Conservation (phyloP, 2,329 filamentous ascomycete species). For the Alternaria triticimaculans region DNA sequence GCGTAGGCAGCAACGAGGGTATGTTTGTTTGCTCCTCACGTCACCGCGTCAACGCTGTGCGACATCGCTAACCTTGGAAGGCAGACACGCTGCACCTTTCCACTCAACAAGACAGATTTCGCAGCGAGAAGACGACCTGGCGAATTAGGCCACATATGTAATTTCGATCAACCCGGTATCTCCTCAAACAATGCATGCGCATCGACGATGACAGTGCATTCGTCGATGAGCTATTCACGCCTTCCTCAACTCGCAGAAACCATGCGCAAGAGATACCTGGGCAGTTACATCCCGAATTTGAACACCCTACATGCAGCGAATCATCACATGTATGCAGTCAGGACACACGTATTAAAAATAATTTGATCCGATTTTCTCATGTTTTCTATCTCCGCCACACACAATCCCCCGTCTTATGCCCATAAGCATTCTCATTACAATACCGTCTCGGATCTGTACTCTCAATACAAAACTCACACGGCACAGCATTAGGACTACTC, state of each 20-base stretch:
- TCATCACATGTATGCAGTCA: background rate
- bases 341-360: background rate
- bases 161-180: background rate
- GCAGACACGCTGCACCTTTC: background rate
- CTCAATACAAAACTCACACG: conserved; percentile 10
- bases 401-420: conserved; percentile 9
- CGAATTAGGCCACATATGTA: background rate
- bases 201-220: background rate
- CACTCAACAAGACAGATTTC: background rate
- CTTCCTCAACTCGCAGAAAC: background rate
- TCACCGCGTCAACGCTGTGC: background rate
- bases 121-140: background rate
- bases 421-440: background rate
- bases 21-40: background rate
- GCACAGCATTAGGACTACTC: background rate
- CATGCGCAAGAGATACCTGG: too few relatives aligned
- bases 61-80: background rate
- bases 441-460: conserved; percentile 4
- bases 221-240: background rate
- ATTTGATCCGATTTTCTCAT: background rate
- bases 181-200: background rate
- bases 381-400: background rate
- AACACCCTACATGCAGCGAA: background rate
- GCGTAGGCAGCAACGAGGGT: background rate
- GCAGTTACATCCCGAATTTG: too few relatives aligned